Percentiles rank a stretch among this genome's conserved stretches.
Evolutionary conservation across 805 yeast species (phyloP).

Genomic region (Wickerhamiella kazuoi): DNA sequence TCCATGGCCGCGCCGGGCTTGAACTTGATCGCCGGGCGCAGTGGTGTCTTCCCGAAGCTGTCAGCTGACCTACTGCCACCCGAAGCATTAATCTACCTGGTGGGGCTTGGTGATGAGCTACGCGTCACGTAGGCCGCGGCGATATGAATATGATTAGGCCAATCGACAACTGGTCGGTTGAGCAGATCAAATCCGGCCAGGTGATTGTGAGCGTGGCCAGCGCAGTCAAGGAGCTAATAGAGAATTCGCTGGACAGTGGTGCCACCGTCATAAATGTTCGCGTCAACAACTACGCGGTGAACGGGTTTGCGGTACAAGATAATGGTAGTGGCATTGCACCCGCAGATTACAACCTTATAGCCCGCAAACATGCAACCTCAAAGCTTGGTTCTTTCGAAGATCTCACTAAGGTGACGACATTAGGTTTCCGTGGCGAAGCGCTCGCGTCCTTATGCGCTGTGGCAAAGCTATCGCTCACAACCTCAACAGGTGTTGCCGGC

Average conservation of each 20-base stretch:
- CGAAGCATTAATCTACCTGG: no score
- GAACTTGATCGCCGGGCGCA: no score
- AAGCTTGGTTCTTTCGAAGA: conserved; percentile 28
- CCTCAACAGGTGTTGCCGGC: conserved; percentile 26
- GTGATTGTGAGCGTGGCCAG: conserved; percentile 67
- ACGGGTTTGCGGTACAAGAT: conserved; percentile 51
- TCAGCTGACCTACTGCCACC: no score
- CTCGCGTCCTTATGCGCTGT: conserved; percentile 35
- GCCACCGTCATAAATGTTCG: conserved; percentile 49
- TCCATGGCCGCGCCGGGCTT: no score
- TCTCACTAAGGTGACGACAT: conserved; percentile 25
- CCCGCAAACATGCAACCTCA: conserved; percentile 36
- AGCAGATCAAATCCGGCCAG: conserved; percentile 77
- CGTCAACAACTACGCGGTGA: conserved; percentile 57
- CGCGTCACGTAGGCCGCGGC: background rate
- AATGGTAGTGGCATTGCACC: conserved; percentile 53
- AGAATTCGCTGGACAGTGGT: conserved; percentile 69
- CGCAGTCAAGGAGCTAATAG: conserved; percentile 71
- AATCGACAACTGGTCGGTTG: conserved; percentile 39
- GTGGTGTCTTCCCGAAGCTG: no score
- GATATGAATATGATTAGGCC: conserved; percentile 20
- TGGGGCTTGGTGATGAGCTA: background rate
- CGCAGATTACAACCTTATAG: conserved; percentile 31
- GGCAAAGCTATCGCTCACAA: conserved; percentile 29
- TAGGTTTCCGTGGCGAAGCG: conserved; percentile 66